These are phyloP conservation scores for Malassezia furfur DNA, from an alignment of 1,284 basidiomycete species.

Conservation along the genomic window DNA sequence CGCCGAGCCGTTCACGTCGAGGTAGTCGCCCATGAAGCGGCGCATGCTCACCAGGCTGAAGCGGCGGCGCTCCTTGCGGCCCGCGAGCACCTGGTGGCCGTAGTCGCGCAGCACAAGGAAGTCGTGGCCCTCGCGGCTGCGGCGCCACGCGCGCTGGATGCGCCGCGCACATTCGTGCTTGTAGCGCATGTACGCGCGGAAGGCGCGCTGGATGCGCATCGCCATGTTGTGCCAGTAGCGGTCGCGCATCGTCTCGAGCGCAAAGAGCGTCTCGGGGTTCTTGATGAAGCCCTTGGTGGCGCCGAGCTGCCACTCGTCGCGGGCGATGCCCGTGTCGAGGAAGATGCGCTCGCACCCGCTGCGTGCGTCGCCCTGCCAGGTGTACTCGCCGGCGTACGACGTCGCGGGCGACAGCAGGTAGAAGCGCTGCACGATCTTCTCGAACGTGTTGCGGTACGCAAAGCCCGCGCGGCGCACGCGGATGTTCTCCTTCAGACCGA, in stretches of 20 bases:
- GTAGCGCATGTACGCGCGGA: conserved; percentile 87
- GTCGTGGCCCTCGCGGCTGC: conserved; percentile 84
- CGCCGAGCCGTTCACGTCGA: conserved; percentile 61
- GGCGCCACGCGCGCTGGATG: conserved; percentile 97
- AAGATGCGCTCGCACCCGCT: conserved; percentile 89
- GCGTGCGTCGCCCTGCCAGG: conserved; percentile 80
- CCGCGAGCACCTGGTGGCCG: conserved; percentile 80
- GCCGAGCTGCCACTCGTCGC: conserved; percentile 99
- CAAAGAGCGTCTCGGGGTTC: conserved; percentile 97
- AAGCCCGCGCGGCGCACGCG: conserved; percentile 93
- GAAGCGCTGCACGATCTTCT: conserved; percentile 87
- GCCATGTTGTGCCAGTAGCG: conserved; percentile 99
- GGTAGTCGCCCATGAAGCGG: conserved; percentile 92
- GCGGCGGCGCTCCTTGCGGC: conserved; percentile 83
- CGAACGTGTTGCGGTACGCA: conserved; percentile 92
- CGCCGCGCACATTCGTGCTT: conserved; percentile 87
- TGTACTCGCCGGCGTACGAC: conserved; percentile 97
- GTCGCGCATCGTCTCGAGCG: conserved; percentile 95
- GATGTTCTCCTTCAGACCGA: conserved; percentile 97
- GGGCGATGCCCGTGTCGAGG: conserved; percentile 84
- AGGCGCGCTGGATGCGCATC: conserved; percentile 86
- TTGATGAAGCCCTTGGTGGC: conserved; percentile 98
- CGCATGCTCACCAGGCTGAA: conserved; percentile 90
- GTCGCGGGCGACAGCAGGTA: conserved; percentile 89
- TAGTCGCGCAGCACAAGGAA: conserved; percentile 85